Base-by-base conservation (phyloP, 2,329 filamentous ascomycete genomes). In the Colletotrichum gigasporum region DNA sequence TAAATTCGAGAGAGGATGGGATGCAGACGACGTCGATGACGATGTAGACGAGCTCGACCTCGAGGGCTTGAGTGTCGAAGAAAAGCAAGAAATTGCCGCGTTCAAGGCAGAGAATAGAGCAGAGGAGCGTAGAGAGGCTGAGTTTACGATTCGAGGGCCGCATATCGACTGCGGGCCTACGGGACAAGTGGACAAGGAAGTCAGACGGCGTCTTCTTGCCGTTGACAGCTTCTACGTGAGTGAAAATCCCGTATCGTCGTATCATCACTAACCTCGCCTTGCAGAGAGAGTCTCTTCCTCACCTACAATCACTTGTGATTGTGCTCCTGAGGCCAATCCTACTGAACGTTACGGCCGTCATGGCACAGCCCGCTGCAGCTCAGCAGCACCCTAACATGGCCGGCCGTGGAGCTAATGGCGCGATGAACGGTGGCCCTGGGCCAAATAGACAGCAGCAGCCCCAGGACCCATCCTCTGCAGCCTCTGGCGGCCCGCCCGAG, bases 1-100 rank as follows among this genome's bases (percentile, higher is more conserved):
- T 80, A 95, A 92, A 72, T 96, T 92, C 69, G 95, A 98, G 71
- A 87, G 96, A 57, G 96, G 96, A 9, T 99, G 94, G 93, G 89
- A 91, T 63, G 82, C 83, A 1, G 79, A 79, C 2, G 75, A 81
- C 53, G 79, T 80, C 5, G 77, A 83, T 8, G 78, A 79, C 35
- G 80, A 84, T 30, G 79, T 82, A 50, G 80, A 83, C 50, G 81
- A 80, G 42, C 76, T 86, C 10, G 80, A 83, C 18, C 75, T 86
- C 10, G 70, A 76, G 35, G 82, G 82, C 72, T 67, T 81, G 26
- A 77, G 78, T 12, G 58, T 77, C 3, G 79, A 82, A 61, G 78
- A 82, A 48, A 73, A 71, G 44, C 74, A 79, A 66, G 69, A 74
- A 59, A 86, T 79, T 77, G 82, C 62, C 72, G 73, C 73, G 68